phyloP scores from a whole-genome alignment of 768 basidiomycete genomes.

The Podaxis rugospora region DNA sequence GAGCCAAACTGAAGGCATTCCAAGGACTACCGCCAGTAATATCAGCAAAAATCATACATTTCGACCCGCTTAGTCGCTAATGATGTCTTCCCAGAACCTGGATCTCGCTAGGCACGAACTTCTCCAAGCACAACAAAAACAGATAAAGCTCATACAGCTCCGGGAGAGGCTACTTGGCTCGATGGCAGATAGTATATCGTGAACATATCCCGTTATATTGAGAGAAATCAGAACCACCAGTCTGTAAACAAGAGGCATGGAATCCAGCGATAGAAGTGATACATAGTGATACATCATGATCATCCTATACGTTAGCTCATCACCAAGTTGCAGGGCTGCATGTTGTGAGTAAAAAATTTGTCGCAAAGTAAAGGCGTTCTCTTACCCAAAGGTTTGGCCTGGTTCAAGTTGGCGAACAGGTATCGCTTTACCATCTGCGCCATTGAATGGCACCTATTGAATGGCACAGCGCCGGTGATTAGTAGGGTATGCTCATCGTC shows the following conservation, averaged over 20 bases:
- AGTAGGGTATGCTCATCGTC: conserved; percentile 29
- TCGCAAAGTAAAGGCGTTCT: neutral
- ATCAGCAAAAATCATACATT: neutral
- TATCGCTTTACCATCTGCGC: conserved; percentile 21
- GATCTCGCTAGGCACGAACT: conserved; percentile 42
- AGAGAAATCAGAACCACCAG: neutral
- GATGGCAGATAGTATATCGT: conserved; percentile 38
- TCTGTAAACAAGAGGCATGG: neutral
- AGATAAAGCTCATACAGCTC: conserved; percentile 41
- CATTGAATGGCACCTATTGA: conserved; percentile 19
- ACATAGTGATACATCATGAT: neutral
- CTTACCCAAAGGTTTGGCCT: conserved; percentile 30
- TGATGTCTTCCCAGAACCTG: conserved; percentile 31
- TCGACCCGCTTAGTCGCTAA: neutral
- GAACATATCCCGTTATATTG: neutral
- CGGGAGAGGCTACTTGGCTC: conserved; percentile 41
- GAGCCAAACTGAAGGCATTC: conserved; percentile 40
- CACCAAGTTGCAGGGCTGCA: conserved; percentile 4
- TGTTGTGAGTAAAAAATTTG: neutral
- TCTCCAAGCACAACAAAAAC: conserved; percentile 33
- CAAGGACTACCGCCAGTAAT: conserved; percentile 46
- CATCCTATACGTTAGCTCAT: neutral
- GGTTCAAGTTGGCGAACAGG: conserved; percentile 24
- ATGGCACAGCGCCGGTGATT: conserved; percentile 17
- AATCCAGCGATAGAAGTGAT: neutral